phyloP scores from a whole-genome alignment of 371 early-diverging fungal genomes.

The Amoeboaphelidium protococcarum region DNA sequence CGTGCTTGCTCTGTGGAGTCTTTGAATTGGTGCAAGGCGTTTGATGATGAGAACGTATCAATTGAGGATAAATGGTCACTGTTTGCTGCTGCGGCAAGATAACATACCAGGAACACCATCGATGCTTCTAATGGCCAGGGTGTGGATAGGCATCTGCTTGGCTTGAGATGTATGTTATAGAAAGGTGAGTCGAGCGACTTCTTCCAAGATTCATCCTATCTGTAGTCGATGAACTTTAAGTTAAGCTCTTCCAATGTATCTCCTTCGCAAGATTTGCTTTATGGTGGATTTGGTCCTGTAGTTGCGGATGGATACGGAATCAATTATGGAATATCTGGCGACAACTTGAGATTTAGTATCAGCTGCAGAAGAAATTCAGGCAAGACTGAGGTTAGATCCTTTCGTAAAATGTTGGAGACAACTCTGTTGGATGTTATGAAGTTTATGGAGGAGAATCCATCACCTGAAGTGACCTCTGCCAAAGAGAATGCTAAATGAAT shows the following conservation, averaged over 20 bases:
- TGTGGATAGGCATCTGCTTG: slow-evolving; percentile 57
- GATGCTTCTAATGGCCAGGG: slow-evolving; percentile 46
- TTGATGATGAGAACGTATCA: slow-evolving; percentile 18
- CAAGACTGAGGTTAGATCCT: not conserved
- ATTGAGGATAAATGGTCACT: slow-evolving; percentile 23
- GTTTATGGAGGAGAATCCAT: not conserved
- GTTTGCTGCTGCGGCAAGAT: slow-evolving; percentile 26
- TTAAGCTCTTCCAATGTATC: slow-evolving; percentile 50
- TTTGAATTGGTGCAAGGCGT: slow-evolving; percentile 29
- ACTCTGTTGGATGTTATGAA: not conserved
- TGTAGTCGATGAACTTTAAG: slow-evolving; percentile 28
- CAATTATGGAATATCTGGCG: slow-evolving; percentile 46
- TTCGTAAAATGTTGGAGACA: not conserved
- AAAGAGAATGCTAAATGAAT: no score
- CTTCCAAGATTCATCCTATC: slow-evolving; percentile 41
- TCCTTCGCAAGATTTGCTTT: slow-evolving; percentile 15
- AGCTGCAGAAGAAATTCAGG: slow-evolving; percentile 22
- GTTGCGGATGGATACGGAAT: slow-evolving; percentile 57
- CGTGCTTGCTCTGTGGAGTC: slow-evolving; percentile 36
- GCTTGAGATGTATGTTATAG: slow-evolving; percentile 25
- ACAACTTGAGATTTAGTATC: slow-evolving; percentile 42
- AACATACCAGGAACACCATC: slow-evolving; percentile 31
- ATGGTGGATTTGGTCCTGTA: slow-evolving; percentile 43
- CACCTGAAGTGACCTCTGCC: no score
- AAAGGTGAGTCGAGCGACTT: slow-evolving; percentile 11